Base-by-base conservation (phyloP, 2,329 filamentous ascomycete species). In the Neospermospora avenae region DNA sequence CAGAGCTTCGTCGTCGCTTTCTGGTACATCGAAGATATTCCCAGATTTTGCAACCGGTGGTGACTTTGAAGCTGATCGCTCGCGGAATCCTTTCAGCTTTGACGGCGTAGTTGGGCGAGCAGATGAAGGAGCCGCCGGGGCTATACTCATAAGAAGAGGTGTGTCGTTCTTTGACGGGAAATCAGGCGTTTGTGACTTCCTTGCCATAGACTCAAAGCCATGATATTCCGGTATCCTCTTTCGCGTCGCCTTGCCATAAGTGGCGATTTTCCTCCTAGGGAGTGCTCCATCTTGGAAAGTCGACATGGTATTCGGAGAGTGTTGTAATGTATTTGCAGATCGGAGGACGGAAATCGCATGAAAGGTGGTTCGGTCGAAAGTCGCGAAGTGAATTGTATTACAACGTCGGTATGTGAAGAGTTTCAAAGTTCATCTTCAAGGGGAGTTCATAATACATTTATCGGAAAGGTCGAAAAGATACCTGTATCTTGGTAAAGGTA, bases 231-330 rank as follows among this genome's bases (percentile, higher is more conserved):
- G 68, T 51, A 72, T 64, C 20, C 68, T 67, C 57, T 63, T 69
- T 28, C 70, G 64, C 11, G 60, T 63, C 31, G 69, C 52, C 58
- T 73, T 74, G 1, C 72, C 72, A 63, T 74, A 74, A 4, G 72
- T 74, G 7, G 67, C 61, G 31, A 72, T 62, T 39, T 64, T 66
- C 62, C 71, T 74, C 52, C 70, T 67, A 48, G 68, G 63, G 13
- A 55, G 41, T 7, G 35, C 58, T 6, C 55, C 46, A 45, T 69
- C 67, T 25, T 70, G 63, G 51, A 68, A 55, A 5, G 70, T 63
- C 20, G 70, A 68, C 71, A 73, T 71, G 48, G 46, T 42, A 51
- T 34, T 37, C 11, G 20, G 41, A 18, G 31, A 13, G 5, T 42
- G 14, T 31, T 42, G 14, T 57, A 41, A 2, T 22, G n/a, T 37